These are phyloP conservation scores for Theobroma cacao DNA, from an alignment of 345 rosid genomes.

Conservation along the genomic window DNA sequence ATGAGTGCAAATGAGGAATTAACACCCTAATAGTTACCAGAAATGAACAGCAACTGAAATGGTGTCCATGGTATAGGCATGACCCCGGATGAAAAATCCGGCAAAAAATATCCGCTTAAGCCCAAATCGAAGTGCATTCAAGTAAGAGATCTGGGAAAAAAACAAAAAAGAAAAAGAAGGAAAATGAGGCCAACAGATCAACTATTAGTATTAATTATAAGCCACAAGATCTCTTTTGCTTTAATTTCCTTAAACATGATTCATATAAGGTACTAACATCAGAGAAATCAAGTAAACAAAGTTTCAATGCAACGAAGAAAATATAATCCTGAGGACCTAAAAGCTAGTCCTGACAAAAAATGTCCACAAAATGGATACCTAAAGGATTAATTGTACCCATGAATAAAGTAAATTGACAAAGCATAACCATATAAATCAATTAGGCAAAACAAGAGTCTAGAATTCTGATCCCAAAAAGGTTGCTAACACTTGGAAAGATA, in stretches of 20 bases:
- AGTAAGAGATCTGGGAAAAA: constrained; percentile 70
- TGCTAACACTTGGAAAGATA: not conserved
- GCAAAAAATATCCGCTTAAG: constrained; percentile 78
- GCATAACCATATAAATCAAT: not conserved
- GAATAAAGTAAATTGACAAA: not conserved
- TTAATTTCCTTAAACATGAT: not conserved
- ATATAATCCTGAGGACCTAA: not conserved
- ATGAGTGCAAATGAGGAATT: not conserved
- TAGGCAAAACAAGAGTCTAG: not conserved
- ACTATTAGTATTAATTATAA: not conserved
- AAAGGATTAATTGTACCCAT: not conserved
- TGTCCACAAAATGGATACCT: not conserved
- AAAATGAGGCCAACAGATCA: not conserved
- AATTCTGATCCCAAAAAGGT: not conserved
- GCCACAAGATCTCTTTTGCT: not conserved
- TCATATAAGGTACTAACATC: not conserved
- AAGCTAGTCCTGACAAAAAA: not conserved
- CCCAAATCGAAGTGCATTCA: constrained; percentile 84
- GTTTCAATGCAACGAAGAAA: not conserved
- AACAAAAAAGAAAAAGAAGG: not conserved
- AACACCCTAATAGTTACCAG: constrained; percentile 43
- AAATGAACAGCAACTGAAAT: constrained; percentile 72
- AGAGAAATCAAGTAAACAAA: not conserved
- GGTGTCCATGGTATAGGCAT: constrained; percentile 77
- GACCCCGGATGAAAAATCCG: constrained; percentile 79